A percentile compares a stretch with the other conserved stretches of the same genome.
Evolutionary conservation across 75 land plant species (phyloP).

Genomic region (Chamaecyparis obtusa): DNA sequence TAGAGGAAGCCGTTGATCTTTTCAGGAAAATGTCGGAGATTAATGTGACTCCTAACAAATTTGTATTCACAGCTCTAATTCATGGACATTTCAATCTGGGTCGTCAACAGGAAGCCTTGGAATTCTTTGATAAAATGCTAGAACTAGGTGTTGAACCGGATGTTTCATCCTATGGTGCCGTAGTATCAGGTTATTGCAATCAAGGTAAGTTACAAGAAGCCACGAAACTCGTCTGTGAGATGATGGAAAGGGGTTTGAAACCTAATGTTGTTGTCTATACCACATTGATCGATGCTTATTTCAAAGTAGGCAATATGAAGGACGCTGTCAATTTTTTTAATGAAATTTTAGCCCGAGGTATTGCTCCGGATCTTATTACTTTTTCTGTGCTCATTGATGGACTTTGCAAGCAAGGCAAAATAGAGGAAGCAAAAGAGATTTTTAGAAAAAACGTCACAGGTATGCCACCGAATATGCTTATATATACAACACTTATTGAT

Average conservation of each 20-base stretch:
- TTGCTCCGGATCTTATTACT: constrained; percentile 27
- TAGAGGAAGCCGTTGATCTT: constrained; percentile 46
- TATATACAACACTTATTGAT: constrained; percentile 58
- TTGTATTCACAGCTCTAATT: constrained; percentile 39
- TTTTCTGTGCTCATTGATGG: constrained; percentile 47
- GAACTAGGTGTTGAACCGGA: constrained; percentile 44
- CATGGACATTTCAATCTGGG: constrained; percentile 46
- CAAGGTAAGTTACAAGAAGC: constrained; percentile 41
- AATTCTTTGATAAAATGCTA: constrained; percentile 35
- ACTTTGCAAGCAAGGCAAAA: constrained; percentile 43
- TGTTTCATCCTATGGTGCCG: constrained; percentile 37
- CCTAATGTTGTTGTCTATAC: constrained; percentile 44
- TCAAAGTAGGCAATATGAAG: constrained; percentile 34
- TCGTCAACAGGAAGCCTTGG: constrained; percentile 23
- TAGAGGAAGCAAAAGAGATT: constrained; percentile 37
- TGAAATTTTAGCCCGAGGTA: constrained; percentile 31
- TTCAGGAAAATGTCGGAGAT: constrained; percentile 32
- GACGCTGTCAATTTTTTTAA: constrained; percentile 38
- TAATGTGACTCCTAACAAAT: constrained; percentile 29
- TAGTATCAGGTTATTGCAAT: constrained; percentile 51
- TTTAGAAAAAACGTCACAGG: constrained; percentile 39
- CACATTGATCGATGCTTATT: constrained; percentile 46
- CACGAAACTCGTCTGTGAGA: constrained; percentile 26
- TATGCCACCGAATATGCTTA: constrained; percentile 48
- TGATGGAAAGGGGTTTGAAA: constrained; percentile 31